These are phyloP conservation scores for Gossypium davidsonii DNA, from an alignment of 441 rosid species.

Conservation along the genomic window DNA sequence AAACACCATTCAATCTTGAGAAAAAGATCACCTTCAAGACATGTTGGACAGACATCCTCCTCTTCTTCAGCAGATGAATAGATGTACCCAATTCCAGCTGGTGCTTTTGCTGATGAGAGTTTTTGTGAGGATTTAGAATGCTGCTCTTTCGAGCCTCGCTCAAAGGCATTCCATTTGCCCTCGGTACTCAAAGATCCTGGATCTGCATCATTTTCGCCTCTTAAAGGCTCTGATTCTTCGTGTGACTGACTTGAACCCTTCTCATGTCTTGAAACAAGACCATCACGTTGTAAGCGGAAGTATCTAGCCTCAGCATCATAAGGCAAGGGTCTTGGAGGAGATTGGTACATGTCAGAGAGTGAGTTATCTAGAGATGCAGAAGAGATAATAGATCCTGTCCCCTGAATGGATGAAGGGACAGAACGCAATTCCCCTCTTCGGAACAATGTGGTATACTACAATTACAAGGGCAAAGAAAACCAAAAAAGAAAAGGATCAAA, in stretches of 20 bases:
- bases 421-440: slow-evolving; percentile 63
- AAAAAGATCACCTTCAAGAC: slow-evolving; percentile 74
- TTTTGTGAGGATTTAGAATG: slow-evolving; percentile 46
- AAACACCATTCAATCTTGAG: not conserved
- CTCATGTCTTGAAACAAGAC: slow-evolving; percentile 54
- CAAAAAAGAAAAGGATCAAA: not conserved
- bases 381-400: slow-evolving; percentile 54
- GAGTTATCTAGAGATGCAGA: slow-evolving; percentile 66
- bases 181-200: slow-evolving; percentile 44
- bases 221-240: slow-evolving; percentile 79
- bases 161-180: slow-evolving; percentile 69
- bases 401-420: slow-evolving; percentile 64
- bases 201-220: slow-evolving; percentile 50
- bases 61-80: slow-evolving; percentile 73
- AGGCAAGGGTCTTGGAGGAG: slow-evolving; percentile 96
- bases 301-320: slow-evolving; percentile 76
- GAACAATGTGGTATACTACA: slow-evolving; percentile 63
- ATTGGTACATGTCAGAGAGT: slow-evolving; percentile 66
- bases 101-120: slow-evolving; percentile 44
- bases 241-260: slow-evolving; percentile 73
- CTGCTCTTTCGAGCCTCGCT: slow-evolving; percentile 58
- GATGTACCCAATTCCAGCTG: slow-evolving; percentile 43
- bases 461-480: slow-evolving; percentile 14
- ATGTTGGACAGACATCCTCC: slow-evolving; percentile 88
- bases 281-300: slow-evolving; percentile 42